phyloP scores from a whole-genome alignment of 1,284 basidiomycete species.

The Trichosporon inkin region DNA sequence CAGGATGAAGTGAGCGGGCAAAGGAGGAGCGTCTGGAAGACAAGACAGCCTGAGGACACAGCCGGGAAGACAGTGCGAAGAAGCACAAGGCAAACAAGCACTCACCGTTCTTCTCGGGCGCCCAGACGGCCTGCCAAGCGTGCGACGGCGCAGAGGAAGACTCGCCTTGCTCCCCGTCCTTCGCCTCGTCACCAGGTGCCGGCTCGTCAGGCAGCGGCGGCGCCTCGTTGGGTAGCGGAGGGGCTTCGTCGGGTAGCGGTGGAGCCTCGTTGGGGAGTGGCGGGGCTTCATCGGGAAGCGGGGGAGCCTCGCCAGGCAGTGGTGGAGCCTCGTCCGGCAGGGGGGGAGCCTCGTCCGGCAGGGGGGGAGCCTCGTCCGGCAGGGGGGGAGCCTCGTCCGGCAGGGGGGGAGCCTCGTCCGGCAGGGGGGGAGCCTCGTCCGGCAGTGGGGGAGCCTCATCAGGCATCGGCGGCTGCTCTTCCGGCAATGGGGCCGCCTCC shows the following conservation, averaged over 20 bases:
- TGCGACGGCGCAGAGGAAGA: constrained; percentile 11
- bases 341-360: constrained; percentile 1
- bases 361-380: background rate
- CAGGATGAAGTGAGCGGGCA: background rate
- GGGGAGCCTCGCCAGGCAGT: background rate
- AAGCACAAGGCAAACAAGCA: background rate
- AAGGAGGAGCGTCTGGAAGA: background rate
- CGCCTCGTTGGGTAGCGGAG: background rate
- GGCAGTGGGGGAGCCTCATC: constrained; percentile 3
- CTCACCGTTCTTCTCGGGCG: constrained; percentile 63
- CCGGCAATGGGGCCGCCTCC: background rate
- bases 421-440: background rate
- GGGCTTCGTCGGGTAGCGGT: constrained; percentile 8
- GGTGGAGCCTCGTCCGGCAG: background rate
- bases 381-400: background rate
- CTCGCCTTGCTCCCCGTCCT: background rate
- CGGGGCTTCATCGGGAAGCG: background rate
- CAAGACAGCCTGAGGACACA: no score
- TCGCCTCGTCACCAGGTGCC: background rate
- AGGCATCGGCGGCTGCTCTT: constrained; percentile 2
- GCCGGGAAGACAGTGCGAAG: no score
- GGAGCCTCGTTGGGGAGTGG: background rate
- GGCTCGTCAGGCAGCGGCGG: background rate
- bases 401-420: background rate
- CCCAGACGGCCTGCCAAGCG: constrained; percentile 79